phyloP scores from a whole-genome alignment of 208 protist species.

The Balamuthia mandrillaris region DNA sequence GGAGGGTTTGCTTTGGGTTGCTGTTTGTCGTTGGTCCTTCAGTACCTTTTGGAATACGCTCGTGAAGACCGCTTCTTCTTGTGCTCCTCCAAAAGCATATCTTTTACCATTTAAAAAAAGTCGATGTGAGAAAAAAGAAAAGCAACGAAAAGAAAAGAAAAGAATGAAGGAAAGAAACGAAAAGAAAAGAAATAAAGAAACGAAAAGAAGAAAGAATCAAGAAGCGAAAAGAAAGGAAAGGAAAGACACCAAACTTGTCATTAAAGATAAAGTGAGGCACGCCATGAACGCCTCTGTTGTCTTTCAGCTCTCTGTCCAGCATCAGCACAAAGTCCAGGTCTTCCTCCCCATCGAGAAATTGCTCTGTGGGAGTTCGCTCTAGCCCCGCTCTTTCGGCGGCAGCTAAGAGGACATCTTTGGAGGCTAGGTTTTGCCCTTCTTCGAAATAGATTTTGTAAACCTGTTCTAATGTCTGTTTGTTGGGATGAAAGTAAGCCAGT shows the following conservation, averaged over 20 bases:
- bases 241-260: slow-evolving; percentile 19
- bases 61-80: too few relatives aligned
- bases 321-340: not conserved
- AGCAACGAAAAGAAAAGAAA: not conserved
- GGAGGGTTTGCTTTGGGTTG: too few relatives aligned
- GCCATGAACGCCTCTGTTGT: not conserved
- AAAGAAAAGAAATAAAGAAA: too few relatives aligned
- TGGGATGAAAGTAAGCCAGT: not conserved
- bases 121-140: not conserved
- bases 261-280: slow-evolving; percentile 10
- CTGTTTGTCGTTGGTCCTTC: too few relatives aligned
- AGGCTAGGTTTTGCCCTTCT: not conserved
- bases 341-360: not conserved
- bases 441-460: not conserved
- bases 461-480: not conserved
- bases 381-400: not conserved
- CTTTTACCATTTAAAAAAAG: too few relatives aligned
- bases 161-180: not conserved
- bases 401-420: not conserved
- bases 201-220: too few relatives aligned
- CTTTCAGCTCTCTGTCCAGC: not conserved
- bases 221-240: too few relatives aligned
- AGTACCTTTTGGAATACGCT: too few relatives aligned
- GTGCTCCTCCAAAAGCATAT: too few relatives aligned
- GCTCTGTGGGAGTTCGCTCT: too few relatives aligned